Conservation (phyloP, 2,329 filamentous ascomycete species). For the Alternaria dauci region DNA sequence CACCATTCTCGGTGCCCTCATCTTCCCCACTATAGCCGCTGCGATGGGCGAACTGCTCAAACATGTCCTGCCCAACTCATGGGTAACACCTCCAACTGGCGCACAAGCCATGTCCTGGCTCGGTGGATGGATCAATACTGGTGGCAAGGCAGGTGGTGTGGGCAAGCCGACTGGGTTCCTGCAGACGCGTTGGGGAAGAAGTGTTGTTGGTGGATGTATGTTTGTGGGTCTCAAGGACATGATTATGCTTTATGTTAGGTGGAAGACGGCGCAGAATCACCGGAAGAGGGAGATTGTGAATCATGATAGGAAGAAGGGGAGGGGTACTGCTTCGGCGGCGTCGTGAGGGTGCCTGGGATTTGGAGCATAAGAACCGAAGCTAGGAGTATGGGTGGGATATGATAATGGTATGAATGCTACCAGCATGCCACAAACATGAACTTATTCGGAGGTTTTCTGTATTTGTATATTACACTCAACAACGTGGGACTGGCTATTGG, state of each 20-base stretch:
- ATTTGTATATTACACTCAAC: neutral
- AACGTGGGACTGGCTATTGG: neutral
- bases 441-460: neutral
- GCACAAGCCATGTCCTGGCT: conserved; percentile 29
- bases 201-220: conserved; percentile 84
- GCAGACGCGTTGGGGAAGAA: conserved; percentile 87
- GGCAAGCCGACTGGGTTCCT: conserved; percentile 70
- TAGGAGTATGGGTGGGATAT: neutral
- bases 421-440: neutral
- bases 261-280: conserved; percentile 61
- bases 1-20: conserved; percentile 71
- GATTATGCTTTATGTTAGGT: conserved; percentile 66
- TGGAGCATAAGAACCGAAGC: neutral
- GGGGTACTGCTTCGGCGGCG: neutral
- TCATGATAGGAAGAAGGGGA: conserved; percentile 27
- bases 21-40: conserved; percentile 84
- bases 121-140: conserved; percentile 28
- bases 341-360: neutral
- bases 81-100: conserved; percentile 61
- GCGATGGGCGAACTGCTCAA: conserved; percentile 79
- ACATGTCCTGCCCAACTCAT: conserved; percentile 70
- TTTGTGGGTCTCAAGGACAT: conserved; percentile 84
- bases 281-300: conserved; percentile 56
- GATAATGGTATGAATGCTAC: neutral
- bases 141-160: conserved; percentile 17